Percentiles rank a stretch among this genome's conserved stretches.
Conservation (phyloP, 2,329 filamentous ascomycete genomes). For the Alternaria panax region DNA sequence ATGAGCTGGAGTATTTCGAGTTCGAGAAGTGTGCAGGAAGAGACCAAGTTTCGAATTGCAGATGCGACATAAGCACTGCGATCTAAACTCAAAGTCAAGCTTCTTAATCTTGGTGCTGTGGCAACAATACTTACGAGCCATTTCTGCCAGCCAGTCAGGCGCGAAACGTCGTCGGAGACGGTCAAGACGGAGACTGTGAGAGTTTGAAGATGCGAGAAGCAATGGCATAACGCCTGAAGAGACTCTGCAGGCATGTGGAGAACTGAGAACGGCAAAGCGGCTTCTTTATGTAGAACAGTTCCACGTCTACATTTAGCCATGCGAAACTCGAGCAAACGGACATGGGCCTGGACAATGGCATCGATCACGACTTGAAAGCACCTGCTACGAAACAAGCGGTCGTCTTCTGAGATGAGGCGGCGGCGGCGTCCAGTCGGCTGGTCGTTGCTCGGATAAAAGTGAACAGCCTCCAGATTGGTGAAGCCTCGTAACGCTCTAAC, state of each 20-base stretch:
- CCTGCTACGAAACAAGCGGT: slow-evolving; percentile 26
- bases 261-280: slow-evolving; percentile 23
- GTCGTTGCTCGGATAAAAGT: slow-evolving; percentile 24
- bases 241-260: slow-evolving; percentile 21
- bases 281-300: slow-evolving; percentile 16
- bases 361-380: slow-evolving; percentile 35
- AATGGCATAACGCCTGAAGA: slow-evolving; percentile 18
- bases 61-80: slow-evolving; percentile 21
- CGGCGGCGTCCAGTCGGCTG: slow-evolving; percentile 18
- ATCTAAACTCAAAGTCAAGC: slow-evolving; percentile 32
- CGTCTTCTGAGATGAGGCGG: slow-evolving; percentile 14
- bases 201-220: slow-evolving; percentile 23
- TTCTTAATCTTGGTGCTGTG: slow-evolving; percentile 24
- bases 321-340: slow-evolving; percentile 30
- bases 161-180: slow-evolving; percentile 16
- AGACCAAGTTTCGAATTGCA: slow-evolving; percentile 25
- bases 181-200: slow-evolving; percentile 31
- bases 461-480: slow-evolving; percentile 26
- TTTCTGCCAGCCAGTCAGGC: slow-evolving; percentile 32
- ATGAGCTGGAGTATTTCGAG: slow-evolving; percentile 26
- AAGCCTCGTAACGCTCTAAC: slow-evolving; percentile 25
- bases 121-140: slow-evolving; percentile 30
- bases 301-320: slow-evolving; percentile 24
- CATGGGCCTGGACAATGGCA: slow-evolving; percentile 28
- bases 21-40: slow-evolving; percentile 14